Base-by-base conservation (phyloP, 2,329 filamentous ascomycete species). In the Clonostachys rhizophaga region DNA sequence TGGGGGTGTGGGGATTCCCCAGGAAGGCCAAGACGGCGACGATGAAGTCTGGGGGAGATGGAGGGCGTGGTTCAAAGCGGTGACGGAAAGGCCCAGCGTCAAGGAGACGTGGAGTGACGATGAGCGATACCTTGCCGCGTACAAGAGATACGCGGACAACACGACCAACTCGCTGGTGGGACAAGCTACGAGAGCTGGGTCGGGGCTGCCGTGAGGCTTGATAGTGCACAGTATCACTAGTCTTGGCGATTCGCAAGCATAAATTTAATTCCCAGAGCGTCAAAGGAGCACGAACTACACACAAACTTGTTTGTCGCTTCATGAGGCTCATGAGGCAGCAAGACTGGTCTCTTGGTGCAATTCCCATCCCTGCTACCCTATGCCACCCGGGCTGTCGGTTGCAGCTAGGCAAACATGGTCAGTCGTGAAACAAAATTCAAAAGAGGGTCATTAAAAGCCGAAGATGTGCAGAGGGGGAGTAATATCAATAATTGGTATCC, bases 111-210 rank as follows among this genome's bases (percentile, higher is more conserved):
- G 77, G 66, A 91, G 86, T 58, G 82, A 84, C 16, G 76, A 74
- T 46, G 78, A 85, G 52, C 68, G 81, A 58, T 91, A 90, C 60
- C 61, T 87, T 50, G 74, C 78, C 10, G 84, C 86, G 14, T 91
- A 90, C 62, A 75, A 76, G 63, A 64, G 81, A 49, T 87, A 86
- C 67, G 82, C 82, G 0, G 81, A 86, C 44, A 79, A 86, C 57
- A 78, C 73, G 18, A 84, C 83, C 14, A 73, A 81, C 55, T 83
- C 79, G 17, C 69, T 81, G 56, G 73, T 84, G 17, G 82, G 73
- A 1, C 76, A 82, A 63, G 81, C 82, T 13, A 85, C 78, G 5
- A 72, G 87, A 54, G 71, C 76, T 49, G 85, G 86, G 0, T 74
- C 71, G 47, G 76, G 71, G 11, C 73, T 90, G 48, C 86, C 86